Conservation (phyloP, 306 rosid genomes). For the Rubus parviflorus region DNA sequence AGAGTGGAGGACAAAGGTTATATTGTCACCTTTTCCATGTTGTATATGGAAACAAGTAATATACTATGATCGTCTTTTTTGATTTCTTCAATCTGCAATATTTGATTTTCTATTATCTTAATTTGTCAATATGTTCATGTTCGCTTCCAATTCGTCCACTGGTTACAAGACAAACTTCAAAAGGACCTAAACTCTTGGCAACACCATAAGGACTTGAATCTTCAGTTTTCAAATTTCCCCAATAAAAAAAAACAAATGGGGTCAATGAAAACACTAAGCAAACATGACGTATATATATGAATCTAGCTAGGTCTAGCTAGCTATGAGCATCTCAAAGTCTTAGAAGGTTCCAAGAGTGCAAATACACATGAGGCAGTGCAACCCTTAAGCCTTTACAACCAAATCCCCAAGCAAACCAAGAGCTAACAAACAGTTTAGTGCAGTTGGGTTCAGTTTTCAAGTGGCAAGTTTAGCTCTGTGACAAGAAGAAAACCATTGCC, state of each 20-base stretch:
- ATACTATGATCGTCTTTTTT: not conserved
- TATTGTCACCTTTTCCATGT: slow-evolving; percentile 38
- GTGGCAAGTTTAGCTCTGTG: slow-evolving; percentile 35
- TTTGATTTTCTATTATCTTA: slow-evolving; percentile 8
- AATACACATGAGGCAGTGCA: slow-evolving; percentile 52
- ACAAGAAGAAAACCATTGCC: slow-evolving; percentile 51
- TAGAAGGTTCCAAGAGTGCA: slow-evolving; percentile 65
- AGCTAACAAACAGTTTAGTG: slow-evolving; percentile 53
- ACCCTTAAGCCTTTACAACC: slow-evolving; percentile 43
- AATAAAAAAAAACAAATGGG: slow-evolving; percentile 24
- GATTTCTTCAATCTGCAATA: slow-evolving; percentile 30
- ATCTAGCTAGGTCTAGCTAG: not conserved
- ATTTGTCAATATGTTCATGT: slow-evolving; percentile 61
- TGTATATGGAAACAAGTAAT: slow-evolving; percentile 4
- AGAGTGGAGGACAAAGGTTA: slow-evolving; percentile 25
- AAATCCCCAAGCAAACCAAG: slow-evolving; percentile 61
- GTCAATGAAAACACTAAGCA: not conserved
- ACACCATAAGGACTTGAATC: slow-evolving; percentile 31
- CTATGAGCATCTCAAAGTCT: slow-evolving; percentile 51
- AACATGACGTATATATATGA: not conserved
- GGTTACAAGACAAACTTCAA: slow-evolving; percentile 54
- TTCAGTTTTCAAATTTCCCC: slow-evolving; percentile 16
- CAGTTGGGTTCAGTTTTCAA: slow-evolving; percentile 52
- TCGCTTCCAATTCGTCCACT: slow-evolving; percentile 51
- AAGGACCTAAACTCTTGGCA: slow-evolving; percentile 35